Conservation (phyloP, 2,329 filamentous ascomycete species). For the Paecilomyces sp. region DNA sequence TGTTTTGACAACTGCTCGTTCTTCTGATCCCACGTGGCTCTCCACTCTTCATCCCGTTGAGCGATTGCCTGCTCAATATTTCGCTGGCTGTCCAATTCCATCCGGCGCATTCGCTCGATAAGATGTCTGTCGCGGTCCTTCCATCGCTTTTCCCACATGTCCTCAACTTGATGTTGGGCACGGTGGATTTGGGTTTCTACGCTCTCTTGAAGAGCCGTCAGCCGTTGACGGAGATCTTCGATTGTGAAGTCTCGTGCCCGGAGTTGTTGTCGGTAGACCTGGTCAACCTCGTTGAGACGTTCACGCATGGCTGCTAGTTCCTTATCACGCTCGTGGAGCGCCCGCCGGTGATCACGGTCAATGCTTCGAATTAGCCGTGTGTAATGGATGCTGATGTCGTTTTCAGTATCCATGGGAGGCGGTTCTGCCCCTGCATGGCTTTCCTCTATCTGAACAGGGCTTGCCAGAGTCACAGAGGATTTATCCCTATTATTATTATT, state of each 20-base stretch:
- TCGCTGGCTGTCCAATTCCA: conserved; percentile 12
- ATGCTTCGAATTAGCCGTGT: conserved; percentile 21
- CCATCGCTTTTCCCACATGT: conserved; percentile 28
- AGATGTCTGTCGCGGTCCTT: conserved; percentile 22
- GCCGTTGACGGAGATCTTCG: conserved; percentile 18
- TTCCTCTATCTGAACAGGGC: conserved; percentile 9
- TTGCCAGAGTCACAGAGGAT: conserved; percentile 7
- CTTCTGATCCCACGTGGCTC: conserved; percentile 8
- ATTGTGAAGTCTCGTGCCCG: conserved; percentile 19
- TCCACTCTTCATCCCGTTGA: conserved; percentile 13
- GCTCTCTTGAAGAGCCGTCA: conserved; percentile 14
- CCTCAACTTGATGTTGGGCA: conserved; percentile 24
- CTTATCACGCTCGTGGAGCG: conserved; percentile 18
- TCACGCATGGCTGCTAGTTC: conserved; percentile 19
- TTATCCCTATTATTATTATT: neutral
- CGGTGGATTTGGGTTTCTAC: conserved; percentile 18
- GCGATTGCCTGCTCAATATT: conserved; percentile 11
- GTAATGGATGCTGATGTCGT: conserved; percentile 22
- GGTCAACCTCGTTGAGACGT: conserved; percentile 22
- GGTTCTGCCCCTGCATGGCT: conserved; percentile 8
- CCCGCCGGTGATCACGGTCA: conserved; percentile 20
- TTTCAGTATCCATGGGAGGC: conserved; percentile 21
- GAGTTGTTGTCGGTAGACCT: conserved; percentile 22
- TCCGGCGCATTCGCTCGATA: conserved; percentile 16
- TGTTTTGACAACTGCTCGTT: conserved; percentile 5